Conservation (phyloP, 768 basidiomycete species). For the Coprinopsis marcescibilis region DNA sequence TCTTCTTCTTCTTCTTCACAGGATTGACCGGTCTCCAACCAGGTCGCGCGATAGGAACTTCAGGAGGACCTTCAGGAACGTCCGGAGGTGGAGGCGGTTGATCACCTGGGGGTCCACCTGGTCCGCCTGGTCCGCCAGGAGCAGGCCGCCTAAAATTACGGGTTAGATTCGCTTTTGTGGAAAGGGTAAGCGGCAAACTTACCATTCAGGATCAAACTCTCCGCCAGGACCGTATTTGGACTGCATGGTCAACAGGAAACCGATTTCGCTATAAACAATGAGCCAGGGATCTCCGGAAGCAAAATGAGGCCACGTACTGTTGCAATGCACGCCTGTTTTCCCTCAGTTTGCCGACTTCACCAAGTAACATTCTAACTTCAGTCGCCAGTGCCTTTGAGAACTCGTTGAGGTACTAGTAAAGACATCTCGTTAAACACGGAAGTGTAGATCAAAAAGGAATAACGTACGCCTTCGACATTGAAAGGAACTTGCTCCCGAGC, state of each 20-base stretch:
- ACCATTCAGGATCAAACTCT: constrained; percentile 81
- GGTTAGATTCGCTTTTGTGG: constrained; percentile 26
- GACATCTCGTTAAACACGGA: not conserved
- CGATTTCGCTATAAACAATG: constrained; percentile 55
- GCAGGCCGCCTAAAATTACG: constrained; percentile 17
- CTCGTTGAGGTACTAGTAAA: constrained; percentile 70
- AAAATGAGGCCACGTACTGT: constrained; percentile 47
- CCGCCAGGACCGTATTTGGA: constrained; percentile 82
- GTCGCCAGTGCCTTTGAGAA: constrained; percentile 80
- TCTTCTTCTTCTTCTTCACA: constrained; percentile 51
- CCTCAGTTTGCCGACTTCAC: constrained; percentile 77
- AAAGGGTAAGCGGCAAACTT: constrained; percentile 35
- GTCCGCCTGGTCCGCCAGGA: not conserved
- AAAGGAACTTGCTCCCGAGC: constrained; percentile 75
- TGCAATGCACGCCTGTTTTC: constrained; percentile 74
- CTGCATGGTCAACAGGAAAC: constrained; percentile 60
- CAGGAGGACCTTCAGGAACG: constrained; percentile 36
- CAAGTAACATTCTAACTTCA: constrained; percentile 78
- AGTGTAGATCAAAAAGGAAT: not conserved
- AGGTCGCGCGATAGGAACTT: constrained; percentile 37
- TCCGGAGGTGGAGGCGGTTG: constrained; percentile 34
- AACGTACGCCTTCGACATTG: constrained; percentile 74
- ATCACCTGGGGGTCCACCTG: constrained; percentile 23
- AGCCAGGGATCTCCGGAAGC: not conserved
- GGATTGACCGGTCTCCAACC: constrained; percentile 56